Evolutionary conservation across 352 stramenopile genomes (phyloP).

Genomic region (Aphanomyces invadans): DNA sequence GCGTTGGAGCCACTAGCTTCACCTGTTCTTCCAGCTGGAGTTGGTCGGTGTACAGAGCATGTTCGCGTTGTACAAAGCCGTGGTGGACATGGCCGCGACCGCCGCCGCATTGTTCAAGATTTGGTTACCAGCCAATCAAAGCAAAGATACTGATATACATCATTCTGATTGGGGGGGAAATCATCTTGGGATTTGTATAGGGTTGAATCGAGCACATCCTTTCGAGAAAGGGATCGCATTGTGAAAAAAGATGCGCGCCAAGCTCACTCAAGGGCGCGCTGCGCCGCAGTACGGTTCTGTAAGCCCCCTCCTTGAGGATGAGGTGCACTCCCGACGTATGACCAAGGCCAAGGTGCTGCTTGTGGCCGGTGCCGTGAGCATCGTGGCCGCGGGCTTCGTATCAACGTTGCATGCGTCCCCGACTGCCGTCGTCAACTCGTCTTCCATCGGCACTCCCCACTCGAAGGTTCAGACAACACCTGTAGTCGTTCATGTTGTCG

Average conservation of each 20-base stretch:
- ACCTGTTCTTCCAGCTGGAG: too few species aligned
- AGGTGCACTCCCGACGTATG: not conserved
- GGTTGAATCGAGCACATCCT: not conserved
- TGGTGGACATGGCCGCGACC: too few species aligned
- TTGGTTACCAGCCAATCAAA: not conserved
- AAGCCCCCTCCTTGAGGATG: not conserved
- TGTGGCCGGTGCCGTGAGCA: not conserved
- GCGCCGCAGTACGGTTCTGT: conserved; percentile 15
- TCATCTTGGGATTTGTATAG: not conserved
- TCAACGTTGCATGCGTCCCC: not conserved
- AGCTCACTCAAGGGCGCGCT: not conserved
- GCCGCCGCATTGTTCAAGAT: not conserved
- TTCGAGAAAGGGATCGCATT: not conserved
- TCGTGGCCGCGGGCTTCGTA: conserved; percentile 14
- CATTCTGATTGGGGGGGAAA: not conserved
- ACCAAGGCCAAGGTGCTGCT: conserved; percentile 1
- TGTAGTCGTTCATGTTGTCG: conserved; percentile 6
- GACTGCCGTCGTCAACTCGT: not conserved
- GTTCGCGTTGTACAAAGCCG: too few species aligned
- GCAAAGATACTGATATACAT: not conserved
- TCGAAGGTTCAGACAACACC: not conserved
- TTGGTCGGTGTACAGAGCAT: too few species aligned
- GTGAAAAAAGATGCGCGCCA: not conserved
- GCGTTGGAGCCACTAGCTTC: too few species aligned
- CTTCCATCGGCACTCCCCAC: not conserved